Base-by-base conservation (phyloP, 1,139 yeast species). In the Sugiyamaella xylanicola region DNA sequence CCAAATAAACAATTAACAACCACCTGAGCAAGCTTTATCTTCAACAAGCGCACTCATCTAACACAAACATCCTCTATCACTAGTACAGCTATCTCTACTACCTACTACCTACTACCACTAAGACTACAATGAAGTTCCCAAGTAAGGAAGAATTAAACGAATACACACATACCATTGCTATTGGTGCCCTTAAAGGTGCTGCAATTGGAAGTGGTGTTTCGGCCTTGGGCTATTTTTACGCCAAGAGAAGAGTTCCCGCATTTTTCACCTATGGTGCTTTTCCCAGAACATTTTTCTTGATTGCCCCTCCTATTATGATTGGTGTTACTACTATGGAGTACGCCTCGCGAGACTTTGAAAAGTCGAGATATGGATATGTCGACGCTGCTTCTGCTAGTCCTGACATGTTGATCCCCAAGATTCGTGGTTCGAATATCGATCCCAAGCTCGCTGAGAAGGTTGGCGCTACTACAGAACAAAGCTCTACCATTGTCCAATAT, bases 171-270 rank as follows among this genome's bases (percentile, higher is more conserved):
- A 80, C 82, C 60, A 81, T 86, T 22, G 66, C 80, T 19, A 61
- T 66, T 9, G 93, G 91, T 68, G 91, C 87, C 55, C 42, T 77
- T 22, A 81, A 84, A 65, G 95, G 95, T 58, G 72, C 79, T 22
- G 72, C 74, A 4, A 68, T 80, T 13, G 95, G 95, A 56, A 66
- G 79, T 2, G 74, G 74, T 2, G 65, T 82, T 20, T 80, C 91
- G 2, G 73, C 74, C 17, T 83, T 82, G 21, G 70, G 63, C 9
- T 56, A 59, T 36, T 58, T 61, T 46, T 62, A 47, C 29, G 58
- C 58, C 48, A 55, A 56, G 52, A 58, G 56, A 39, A 51, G 57
- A 15, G 52, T 48, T 15, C 59, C 61, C 11, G 37, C 32, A 7
- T 57, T 59, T 41, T 48, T 56, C 35, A 48, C 58, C 2, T 53